Conservation (phyloP, 257 asterid genomes). For the Anisodus acutangulus region DNA sequence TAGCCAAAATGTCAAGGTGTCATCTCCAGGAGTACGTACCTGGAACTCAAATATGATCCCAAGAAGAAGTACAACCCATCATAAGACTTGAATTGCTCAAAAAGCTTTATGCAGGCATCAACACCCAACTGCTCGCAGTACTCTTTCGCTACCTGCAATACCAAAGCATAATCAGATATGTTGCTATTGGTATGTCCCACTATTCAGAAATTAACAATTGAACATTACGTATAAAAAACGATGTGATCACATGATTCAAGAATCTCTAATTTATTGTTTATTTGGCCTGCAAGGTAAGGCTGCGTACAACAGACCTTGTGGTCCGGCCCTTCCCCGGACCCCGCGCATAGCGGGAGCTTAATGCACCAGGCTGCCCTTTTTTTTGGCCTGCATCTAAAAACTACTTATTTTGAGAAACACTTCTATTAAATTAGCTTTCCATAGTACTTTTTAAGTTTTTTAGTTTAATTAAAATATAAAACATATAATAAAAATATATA, state of each 20-base stretch:
- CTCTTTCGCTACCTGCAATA: slow-evolving; percentile 87
- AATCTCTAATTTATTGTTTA: background rate
- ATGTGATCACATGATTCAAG: background rate
- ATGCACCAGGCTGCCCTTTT: no score
- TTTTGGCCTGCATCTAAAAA: background rate
- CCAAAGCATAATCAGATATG: slow-evolving; percentile 31
- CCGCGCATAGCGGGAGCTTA: no score
- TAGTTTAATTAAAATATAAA: background rate
- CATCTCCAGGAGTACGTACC: slow-evolving; percentile 47
- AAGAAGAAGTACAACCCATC: slow-evolving; percentile 97
- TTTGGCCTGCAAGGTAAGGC: background rate
- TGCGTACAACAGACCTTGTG: no score
- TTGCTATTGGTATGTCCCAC: slow-evolving; percentile 1
- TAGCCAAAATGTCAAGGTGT: background rate
- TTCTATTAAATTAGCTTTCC: background rate
- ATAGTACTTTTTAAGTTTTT: background rate
- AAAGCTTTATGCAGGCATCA: slow-evolving; percentile 86
- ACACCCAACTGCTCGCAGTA: slow-evolving; percentile 97
- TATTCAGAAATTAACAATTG: background rate
- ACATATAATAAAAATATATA: background rate
- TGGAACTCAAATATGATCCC: slow-evolving; percentile 98
- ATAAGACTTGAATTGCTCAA: slow-evolving; percentile 97
- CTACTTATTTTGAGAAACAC: background rate
- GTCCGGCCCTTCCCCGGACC: no score
- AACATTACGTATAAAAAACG: background rate